phyloP scores from a whole-genome alignment of 108 stramenopile genomes.

The Discostella pseudostelligera region DNA sequence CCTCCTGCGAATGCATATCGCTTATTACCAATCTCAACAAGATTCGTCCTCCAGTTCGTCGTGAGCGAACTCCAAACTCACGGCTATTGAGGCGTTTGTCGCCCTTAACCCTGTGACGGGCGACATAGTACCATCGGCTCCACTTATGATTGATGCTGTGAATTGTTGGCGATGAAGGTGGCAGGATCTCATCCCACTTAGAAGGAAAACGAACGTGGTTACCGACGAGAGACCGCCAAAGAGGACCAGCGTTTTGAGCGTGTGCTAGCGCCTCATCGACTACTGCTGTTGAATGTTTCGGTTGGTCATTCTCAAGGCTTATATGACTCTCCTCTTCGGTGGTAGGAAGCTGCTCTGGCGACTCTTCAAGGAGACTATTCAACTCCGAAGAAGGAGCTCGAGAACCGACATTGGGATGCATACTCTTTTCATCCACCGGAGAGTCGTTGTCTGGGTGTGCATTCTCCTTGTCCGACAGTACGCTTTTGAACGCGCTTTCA shows the following conservation, averaged over 20 bases:
- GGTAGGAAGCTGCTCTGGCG: no score
- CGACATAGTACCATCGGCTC: conserved; percentile 63
- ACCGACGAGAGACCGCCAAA: conserved; percentile 79
- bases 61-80: conserved; percentile 43
- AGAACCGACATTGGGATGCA: not conserved
- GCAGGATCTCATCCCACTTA: conserved; percentile 61
- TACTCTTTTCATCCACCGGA: not conserved
- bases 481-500: not conserved
- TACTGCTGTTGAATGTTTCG: conserved; percentile 9
- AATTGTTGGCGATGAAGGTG: conserved; percentile 43
- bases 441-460: not conserved
- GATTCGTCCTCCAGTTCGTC: conserved; percentile 64
- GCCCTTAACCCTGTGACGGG: conserved; percentile 61
- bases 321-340: not conserved
- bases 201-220: conserved; percentile 77
- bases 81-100: conserved; percentile 52
- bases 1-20: conserved; percentile 45
- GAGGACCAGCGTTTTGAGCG: conserved; percentile 59
- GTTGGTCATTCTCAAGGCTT: not conserved
- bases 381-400: not conserved
- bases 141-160: conserved; percentile 17
- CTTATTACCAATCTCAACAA: conserved; percentile 68
- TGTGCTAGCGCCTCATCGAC: conserved; percentile 49
- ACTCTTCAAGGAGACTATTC: not conserved
- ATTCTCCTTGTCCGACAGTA: not conserved